Evolutionary conservation across 352 stramenopile genomes (phyloP), one percentile per base, ranked within the genome.

Genomic region (Globisporangium spiculum): DNA sequence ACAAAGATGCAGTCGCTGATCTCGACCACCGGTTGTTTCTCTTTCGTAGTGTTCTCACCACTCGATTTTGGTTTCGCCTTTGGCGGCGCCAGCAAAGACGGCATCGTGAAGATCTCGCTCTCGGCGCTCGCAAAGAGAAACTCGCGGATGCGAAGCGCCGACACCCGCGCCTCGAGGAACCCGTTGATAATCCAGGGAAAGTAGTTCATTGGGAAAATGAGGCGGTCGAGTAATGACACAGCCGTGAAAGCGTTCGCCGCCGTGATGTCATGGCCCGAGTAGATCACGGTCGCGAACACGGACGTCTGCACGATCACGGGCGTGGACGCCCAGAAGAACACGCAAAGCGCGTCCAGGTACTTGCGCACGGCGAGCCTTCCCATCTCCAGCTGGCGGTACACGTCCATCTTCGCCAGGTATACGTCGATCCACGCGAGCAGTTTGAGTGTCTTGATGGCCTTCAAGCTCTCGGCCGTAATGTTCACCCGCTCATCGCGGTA

Each of bases 131-230:
- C 65, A 46, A 97, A 93, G 6, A 97, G 69, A 36, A 91, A 97
- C 30, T 63, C 66, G 22, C 88, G 79, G 44, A 97, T 84, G 20
- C 91, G 83, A 18, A 88, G 64, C 12, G 84, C 88, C 48, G 91
- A 97, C 8, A 97, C 88, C 7, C 71, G 76, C 4, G 90, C 90
- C 64, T 97, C 91, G 0, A 96, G 75, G 60, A 97, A 89, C 5
- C 89, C 89, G 38, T 95, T 97, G 66, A 97, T 88, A 70, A 97
- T 94, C 89, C 90, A 97, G 22, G 90, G 90, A 27, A 97, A 96
- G 50, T 94, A 94, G 55, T 97, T 97, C 83, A 97, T 97, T 1
- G 91, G 91, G 62, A 93, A 96, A 27, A 97, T 92, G 4, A 97
- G 78, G 7, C 89, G 88, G 55, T 97, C 86, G 0, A 97, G 76